Conservation (phyloP, 2,329 filamentous ascomycete species). For the Claviceps cyperi region DNA sequence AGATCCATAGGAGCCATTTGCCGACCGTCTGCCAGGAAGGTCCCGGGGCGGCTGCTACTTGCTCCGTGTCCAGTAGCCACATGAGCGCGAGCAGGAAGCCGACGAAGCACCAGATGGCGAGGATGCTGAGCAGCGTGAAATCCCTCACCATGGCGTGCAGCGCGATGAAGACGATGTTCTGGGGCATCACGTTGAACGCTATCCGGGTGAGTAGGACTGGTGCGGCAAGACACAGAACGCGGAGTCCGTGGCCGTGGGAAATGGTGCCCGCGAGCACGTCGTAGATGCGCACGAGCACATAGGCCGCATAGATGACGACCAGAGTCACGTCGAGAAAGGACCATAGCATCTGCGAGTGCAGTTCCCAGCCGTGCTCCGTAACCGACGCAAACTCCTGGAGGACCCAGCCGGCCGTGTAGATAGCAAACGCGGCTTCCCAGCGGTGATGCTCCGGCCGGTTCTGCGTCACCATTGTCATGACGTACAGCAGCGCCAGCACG, state of each 20-base stretch:
- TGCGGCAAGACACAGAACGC: slow-evolving; percentile 51
- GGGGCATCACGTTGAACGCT: slow-evolving; percentile 59
- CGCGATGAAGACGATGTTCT: slow-evolving; percentile 63
- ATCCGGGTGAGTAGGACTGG: slow-evolving; percentile 56
- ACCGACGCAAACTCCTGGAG: slow-evolving; percentile 52
- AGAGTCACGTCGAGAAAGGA: slow-evolving; percentile 62
- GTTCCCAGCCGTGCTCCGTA: slow-evolving; percentile 50
- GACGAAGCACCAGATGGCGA: slow-evolving; percentile 55
- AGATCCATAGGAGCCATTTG: slow-evolving; percentile 70
- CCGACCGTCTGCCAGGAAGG: slow-evolving; percentile 38
- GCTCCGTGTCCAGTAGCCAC: slow-evolving; percentile 37
- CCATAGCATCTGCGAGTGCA: slow-evolving; percentile 63
- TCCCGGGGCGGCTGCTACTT: slow-evolving; percentile 7
- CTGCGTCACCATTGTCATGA: slow-evolving; percentile 48
- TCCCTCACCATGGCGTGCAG: slow-evolving; percentile 62
- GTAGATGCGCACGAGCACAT: slow-evolving; percentile 45
- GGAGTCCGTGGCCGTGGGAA: slow-evolving; percentile 41
- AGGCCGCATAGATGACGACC: slow-evolving; percentile 44
- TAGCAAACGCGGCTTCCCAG: slow-evolving; percentile 44
- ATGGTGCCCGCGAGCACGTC: slow-evolving; percentile 33
- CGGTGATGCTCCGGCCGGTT: slow-evolving; percentile 28
- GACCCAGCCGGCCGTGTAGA: slow-evolving; percentile 54
- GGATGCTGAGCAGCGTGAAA: slow-evolving; percentile 50
- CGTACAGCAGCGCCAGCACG: slow-evolving; percentile 47
- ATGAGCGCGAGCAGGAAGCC: slow-evolving; percentile 56